A percentile compares a stretch with the other conserved stretches of the same genome.
These are phyloP conservation scores for Antarctomyces pellizariae DNA, from an alignment of 495 filamentous ascomycete genomes.

Conservation along the genomic window DNA sequence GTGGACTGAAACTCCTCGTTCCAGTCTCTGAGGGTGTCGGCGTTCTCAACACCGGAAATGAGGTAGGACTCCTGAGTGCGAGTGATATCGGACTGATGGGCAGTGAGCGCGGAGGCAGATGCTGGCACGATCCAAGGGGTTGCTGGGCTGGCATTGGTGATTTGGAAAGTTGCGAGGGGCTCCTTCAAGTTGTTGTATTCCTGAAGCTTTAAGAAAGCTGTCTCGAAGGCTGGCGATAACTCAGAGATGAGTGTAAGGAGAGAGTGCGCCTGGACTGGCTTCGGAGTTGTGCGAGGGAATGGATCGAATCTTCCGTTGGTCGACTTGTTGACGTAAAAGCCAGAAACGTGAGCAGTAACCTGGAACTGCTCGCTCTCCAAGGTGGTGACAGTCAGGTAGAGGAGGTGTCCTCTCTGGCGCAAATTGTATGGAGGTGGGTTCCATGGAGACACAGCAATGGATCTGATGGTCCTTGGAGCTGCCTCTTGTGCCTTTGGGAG, in stretches of 20 bases:
- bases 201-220: slow-evolving; percentile 49
- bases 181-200: slow-evolving; percentile 65
- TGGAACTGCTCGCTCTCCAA: slow-evolving; percentile 84
- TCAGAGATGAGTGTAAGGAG: slow-evolving; percentile 55
- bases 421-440: slow-evolving; percentile 86
- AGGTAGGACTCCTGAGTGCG: slow-evolving; percentile 86
- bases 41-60: slow-evolving; percentile 70
- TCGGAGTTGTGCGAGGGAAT: slow-evolving; percentile 42
- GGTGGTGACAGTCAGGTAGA: slow-evolving; percentile 74
- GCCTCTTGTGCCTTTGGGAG: slow-evolving; percentile 38
- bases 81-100: slow-evolving; percentile 63
- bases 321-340: slow-evolving; percentile 91
- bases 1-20: slow-evolving; percentile 99
- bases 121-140: slow-evolving; percentile 78
- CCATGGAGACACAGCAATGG: slow-evolving; percentile 75
- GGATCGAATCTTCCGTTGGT: slow-evolving; percentile 86
- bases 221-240: slow-evolving; percentile 61
- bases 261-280: slow-evolving; percentile 55
- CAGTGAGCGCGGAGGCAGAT: slow-evolving; percentile 30
- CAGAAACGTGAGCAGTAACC: slow-evolving; percentile 77
- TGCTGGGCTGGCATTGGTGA: slow-evolving; percentile 78
- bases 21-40: slow-evolving; percentile 89
- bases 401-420: slow-evolving; percentile 73
- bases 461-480: slow-evolving; percentile 71
- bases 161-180: slow-evolving; percentile 76